phyloP scores from a whole-genome alignment of 2,329 filamentous ascomycete species.

The Verticillium zaregamsianum region DNA sequence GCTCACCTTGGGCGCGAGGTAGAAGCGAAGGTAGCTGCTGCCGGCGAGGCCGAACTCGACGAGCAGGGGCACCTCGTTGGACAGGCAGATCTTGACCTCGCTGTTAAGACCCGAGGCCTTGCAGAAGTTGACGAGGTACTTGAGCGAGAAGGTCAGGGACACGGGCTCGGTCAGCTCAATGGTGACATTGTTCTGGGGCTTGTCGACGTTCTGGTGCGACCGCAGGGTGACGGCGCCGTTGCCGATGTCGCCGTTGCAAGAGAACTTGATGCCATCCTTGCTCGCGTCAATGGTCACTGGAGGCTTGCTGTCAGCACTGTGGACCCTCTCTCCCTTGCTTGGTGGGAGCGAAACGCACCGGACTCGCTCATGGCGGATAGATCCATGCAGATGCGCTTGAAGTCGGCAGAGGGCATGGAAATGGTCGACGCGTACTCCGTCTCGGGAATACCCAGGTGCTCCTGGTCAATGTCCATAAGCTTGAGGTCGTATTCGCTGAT shows the following conservation, averaged over 20 bases:
- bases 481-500: conserved; percentile 99
- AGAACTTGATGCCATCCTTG: conserved; percentile 97
- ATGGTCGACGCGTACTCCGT: conserved; percentile 97
- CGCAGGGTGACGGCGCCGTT: conserved; percentile 91
- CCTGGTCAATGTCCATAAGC: conserved; percentile 99
- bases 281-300: conserved; percentile 89
- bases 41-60: conserved; percentile 84
- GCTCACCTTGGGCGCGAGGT: conserved; percentile 92
- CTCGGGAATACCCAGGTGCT: conserved; percentile 96
- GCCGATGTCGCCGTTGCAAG: conserved; percentile 90
- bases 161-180: conserved; percentile 93
- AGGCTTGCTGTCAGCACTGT: conserved; percentile 8
- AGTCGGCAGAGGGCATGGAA: conserved; percentile 82
- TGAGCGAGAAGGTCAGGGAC: conserved; percentile 92
- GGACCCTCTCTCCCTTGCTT: neutral
- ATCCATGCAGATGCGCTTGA: conserved; percentile 92
- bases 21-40: conserved; percentile 91
- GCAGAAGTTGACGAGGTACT: conserved; percentile 99
- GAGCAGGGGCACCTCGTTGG: conserved; percentile 90
- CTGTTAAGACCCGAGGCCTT: conserved; percentile 84
- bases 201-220: conserved; percentile 83
- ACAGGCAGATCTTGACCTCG: conserved; percentile 87
- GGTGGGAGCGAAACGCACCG: conserved; percentile 53
- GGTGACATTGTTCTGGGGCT: conserved; percentile 78
- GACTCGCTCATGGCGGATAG: conserved; percentile 91